phyloP scores from a whole-genome alignment of 306 rosid species.

The Phaseolus lunatus region DNA sequence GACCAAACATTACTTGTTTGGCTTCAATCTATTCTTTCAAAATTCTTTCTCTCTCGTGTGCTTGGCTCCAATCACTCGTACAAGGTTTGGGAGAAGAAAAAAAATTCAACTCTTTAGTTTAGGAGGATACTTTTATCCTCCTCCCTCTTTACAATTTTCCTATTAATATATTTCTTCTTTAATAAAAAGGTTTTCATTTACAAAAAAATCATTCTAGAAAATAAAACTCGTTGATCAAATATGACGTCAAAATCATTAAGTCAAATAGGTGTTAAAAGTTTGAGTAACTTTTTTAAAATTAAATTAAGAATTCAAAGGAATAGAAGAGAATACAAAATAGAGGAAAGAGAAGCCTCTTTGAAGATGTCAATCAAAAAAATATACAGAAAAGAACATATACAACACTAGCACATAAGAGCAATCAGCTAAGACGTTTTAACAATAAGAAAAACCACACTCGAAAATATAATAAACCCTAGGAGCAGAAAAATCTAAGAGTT shows the following conservation, averaged over 20 bases:
- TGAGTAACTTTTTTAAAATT: background rate
- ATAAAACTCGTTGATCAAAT: background rate
- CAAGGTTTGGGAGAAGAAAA: too few relatives aligned
- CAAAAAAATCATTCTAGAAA: background rate
- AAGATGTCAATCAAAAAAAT: background rate
- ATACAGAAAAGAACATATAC: conserved; percentile 11
- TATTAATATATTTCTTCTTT: background rate
- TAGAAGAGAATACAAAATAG: conserved; percentile 13
- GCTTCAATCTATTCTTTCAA: too few relatives aligned
- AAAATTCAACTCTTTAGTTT: background rate
- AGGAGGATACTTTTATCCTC: background rate
- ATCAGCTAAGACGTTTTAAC: conserved; percentile 7
- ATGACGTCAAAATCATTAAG: background rate
- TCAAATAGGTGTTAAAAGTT: background rate
- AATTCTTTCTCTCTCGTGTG: too few relatives aligned
- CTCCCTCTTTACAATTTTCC: background rate
- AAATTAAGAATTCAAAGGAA: background rate
- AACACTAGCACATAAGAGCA: background rate
- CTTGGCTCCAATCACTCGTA: too few relatives aligned
- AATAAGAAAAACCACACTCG: background rate
- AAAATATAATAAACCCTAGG: conserved; percentile 16
- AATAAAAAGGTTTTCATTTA: background rate
- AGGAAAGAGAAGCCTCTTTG: background rate
- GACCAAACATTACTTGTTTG: too few relatives aligned
- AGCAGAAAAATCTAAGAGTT: background rate